Base-by-base conservation (phyloP, 768 basidiomycete genomes). In the Chalciporus chontae region DNA sequence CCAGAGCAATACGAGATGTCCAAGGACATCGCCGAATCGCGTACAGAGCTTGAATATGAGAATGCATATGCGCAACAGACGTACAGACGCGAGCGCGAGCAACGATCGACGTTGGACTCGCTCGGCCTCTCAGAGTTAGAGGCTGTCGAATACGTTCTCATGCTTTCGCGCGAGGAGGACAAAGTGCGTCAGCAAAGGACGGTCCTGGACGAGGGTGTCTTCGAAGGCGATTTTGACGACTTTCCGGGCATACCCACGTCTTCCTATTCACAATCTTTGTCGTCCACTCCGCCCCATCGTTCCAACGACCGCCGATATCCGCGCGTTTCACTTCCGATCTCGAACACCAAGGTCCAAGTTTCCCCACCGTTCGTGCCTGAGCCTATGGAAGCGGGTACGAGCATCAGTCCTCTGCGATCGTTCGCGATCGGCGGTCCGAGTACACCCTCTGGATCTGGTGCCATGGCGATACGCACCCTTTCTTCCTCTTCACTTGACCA, bases 161-260 rank as follows among this genome's bases (percentile, higher is more conserved):
- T 92, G 88, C 76, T 92, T 55, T 91, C 88, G 54, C 81, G 86
- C 8, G 90, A 93, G 40, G 87, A 91, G 62, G 81, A 79, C 36
- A 65, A 45, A 48, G 47, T 49, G 32, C 46, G 56, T 47, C 50
- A 49, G 50, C 45, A 52, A 48, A 21, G 34, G 36, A 19, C n/a
- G 31, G 29, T 50, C 4, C n/a, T 63, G 6, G 79, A 80, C 17
- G 78, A 83, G 46, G 83, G 78, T 3, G 73, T 82, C 3, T 84
- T 83, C 51, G 77, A 78, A 48, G 76, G 69, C 17, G 79, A 83
- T 48, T 79, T 65, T 26, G 63, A 59, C 10, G 53, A 60, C 19
- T 19, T 47, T 7, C 48, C 51, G 13, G 29, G 21, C 2, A 40
- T 47, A 15, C 24, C 62, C 5, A 47, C 55, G 24, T 65, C 68